Evolutionary conservation across 768 basidiomycete genomes (phyloP).

Genomic region (Coprinopsis marcescibilis): DNA sequence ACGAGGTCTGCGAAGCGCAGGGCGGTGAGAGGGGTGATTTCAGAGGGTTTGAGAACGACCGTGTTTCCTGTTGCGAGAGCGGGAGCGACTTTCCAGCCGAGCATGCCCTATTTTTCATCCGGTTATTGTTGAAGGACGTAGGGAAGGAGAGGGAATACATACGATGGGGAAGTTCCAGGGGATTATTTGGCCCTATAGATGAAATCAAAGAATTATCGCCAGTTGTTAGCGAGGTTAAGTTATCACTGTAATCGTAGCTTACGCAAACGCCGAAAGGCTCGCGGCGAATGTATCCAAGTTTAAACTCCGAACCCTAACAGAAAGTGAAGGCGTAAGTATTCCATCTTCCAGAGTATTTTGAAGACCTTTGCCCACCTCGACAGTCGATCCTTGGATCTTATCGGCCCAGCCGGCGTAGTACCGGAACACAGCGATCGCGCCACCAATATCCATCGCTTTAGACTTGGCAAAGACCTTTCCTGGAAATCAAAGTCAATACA

Average conservation of each 20-base stretch:
- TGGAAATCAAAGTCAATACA: slow-evolving; percentile 14
- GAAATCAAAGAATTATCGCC: no score
- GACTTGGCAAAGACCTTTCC: slow-evolving; percentile 53
- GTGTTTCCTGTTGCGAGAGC: slow-evolving; percentile 75
- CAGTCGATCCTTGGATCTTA: slow-evolving; percentile 71
- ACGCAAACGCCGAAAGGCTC: slow-evolving; percentile 56
- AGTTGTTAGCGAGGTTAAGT: not conserved
- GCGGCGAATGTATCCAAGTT: slow-evolving; percentile 63
- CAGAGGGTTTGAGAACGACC: slow-evolving; percentile 73
- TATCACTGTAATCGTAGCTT: slow-evolving; percentile 5
- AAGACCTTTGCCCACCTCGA: slow-evolving; percentile 53
- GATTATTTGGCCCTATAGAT: slow-evolving; percentile 41
- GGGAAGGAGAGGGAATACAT: not conserved
- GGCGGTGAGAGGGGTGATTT: slow-evolving; percentile 67
- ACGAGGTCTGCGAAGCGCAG: slow-evolving; percentile 45
- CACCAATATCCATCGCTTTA: slow-evolving; percentile 41
- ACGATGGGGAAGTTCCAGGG: slow-evolving; percentile 53
- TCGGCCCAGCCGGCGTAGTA: slow-evolving; percentile 93
- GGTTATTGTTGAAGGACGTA: not conserved
- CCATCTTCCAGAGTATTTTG: no score
- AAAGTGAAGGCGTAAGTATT: no score
- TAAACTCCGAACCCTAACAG: no score
- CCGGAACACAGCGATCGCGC: slow-evolving; percentile 44
- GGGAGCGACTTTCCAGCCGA: slow-evolving; percentile 66
- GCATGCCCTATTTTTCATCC: slow-evolving; percentile 32